phyloP scores from a whole-genome alignment of 352 stramenopile genomes.

The Phytophthora litchii region DNA sequence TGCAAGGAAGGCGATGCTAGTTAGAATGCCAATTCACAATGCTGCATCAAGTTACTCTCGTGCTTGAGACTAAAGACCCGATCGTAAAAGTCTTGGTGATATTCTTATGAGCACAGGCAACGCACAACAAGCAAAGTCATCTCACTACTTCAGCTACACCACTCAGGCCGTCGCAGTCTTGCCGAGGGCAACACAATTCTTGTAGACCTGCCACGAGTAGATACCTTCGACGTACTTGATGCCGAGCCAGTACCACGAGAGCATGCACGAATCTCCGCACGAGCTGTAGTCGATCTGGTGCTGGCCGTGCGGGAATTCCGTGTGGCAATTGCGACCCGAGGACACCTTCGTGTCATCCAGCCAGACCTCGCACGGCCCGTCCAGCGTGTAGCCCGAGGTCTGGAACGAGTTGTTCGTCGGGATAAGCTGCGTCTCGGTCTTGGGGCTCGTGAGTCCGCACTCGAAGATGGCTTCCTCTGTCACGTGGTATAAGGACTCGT shows the following conservation, averaged over 20 bases:
- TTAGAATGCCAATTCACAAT: no score
- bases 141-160: conserved; percentile 17
- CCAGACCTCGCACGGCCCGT: conserved; percentile 68
- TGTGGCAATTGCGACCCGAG: conserved; percentile 52
- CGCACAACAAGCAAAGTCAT: conserved; percentile 27
- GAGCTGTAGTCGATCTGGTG: conserved; percentile 57
- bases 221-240: conserved; percentile 52
- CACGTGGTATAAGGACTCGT: conserved; percentile 55
- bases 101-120: conserved; percentile 27
- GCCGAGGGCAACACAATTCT: conserved; percentile 53
- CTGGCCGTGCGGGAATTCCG: conserved; percentile 37
- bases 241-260: conserved; percentile 65
- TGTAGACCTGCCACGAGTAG: conserved; percentile 74
- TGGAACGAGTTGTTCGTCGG: conserved; percentile 49
- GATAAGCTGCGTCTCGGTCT: conserved; percentile 48
- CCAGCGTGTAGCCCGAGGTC: conserved; percentile 61
- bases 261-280: conserved; percentile 47
- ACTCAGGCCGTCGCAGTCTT: conserved; percentile 17
- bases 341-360: conserved; percentile 49
- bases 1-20: no score
- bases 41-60: no score
- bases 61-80: not conserved
- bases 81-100: conserved; percentile 6
- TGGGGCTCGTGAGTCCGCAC: conserved; percentile 56
- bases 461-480: conserved; percentile 57